Conservation (phyloP, 2,329 filamentous ascomycete species). For the Calonectria hongkongensis region DNA sequence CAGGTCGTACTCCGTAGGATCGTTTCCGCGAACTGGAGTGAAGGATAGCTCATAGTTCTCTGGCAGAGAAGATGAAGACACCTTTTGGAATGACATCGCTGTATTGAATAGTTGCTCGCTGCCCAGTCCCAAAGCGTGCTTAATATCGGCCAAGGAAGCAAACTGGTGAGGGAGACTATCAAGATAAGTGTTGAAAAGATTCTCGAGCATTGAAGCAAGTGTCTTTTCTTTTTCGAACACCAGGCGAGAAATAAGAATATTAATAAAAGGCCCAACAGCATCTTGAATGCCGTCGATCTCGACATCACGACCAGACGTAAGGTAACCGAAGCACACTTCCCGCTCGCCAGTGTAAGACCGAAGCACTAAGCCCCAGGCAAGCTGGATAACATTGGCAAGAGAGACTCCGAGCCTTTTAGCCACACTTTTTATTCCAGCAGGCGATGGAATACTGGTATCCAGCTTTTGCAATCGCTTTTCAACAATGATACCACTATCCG, state of each 20-base stretch:
- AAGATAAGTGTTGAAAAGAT: conserved; percentile 13
- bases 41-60: conserved; percentile 5
- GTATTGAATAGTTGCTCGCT: conserved; percentile 23
- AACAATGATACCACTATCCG: conserved; percentile 28
- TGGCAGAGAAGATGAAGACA: neutral
- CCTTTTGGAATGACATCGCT: conserved; percentile 15
- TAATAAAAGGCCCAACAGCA: conserved; percentile 11
- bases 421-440: neutral
- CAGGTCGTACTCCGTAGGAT: conserved; percentile 14
- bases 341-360: conserved; percentile 13
- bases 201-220: conserved; percentile 9
- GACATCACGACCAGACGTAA: conserved; percentile 15
- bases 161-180: conserved; percentile 16
- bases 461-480: conserved; percentile 9
- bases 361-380: conserved; percentile 11
- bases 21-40: conserved; percentile 7
- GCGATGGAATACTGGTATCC: conserved; percentile 6
- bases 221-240: conserved; percentile 16
- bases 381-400: conserved; percentile 12
- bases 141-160: conserved; percentile 21
- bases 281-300: conserved; percentile 18
- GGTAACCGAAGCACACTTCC: conserved; percentile 16
- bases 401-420: conserved; percentile 13
- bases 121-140: neutral
- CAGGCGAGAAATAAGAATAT: conserved; percentile 6